A percentile compares a stretch with the other conserved stretches of the same genome.
These are phyloP conservation scores for Amaranthus hypochondriacus DNA, from an alignment of 148 eudicot species.

Conservation along the genomic window DNA sequence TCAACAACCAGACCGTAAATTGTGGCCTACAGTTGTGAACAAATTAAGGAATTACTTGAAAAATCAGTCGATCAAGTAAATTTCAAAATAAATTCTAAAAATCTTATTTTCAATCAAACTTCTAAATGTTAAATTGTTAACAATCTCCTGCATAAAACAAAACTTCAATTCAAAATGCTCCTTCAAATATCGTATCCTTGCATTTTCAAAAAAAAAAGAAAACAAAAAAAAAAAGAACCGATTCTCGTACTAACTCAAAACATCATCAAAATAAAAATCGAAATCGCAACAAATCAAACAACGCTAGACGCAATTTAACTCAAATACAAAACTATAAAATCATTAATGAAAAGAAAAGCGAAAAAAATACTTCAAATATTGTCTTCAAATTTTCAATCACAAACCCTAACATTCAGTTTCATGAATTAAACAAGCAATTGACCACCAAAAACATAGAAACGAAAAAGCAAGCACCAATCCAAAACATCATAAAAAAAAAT, in stretches of 20 bases:
- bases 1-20: neutral
- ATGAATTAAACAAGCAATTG: neutral
- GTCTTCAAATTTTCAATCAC: neutral
- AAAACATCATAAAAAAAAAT: neutral
- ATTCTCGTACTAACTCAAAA: no score
- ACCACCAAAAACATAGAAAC: neutral
- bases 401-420: constrained; percentile 4
- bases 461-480: neutral
- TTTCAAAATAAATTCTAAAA: neutral
- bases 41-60: neutral
- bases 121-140: no score
- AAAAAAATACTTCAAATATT: neutral
- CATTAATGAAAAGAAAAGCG: neutral
- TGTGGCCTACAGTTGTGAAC: neutral
- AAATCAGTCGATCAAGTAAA: neutral
- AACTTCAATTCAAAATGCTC: no score
- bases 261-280: neutral
- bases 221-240: no score
- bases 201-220: no score
- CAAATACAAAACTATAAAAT: no score
- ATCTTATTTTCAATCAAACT: neutral
- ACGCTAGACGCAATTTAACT: no score
- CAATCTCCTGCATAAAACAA: no score
- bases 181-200: no score
- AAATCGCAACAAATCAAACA: neutral